Percentiles rank a stretch among this genome's conserved stretches.
These are phyloP conservation scores for Colletotrichum phormii DNA, from an alignment of 2,329 filamentous ascomycete genomes.

Conservation along the genomic window DNA sequence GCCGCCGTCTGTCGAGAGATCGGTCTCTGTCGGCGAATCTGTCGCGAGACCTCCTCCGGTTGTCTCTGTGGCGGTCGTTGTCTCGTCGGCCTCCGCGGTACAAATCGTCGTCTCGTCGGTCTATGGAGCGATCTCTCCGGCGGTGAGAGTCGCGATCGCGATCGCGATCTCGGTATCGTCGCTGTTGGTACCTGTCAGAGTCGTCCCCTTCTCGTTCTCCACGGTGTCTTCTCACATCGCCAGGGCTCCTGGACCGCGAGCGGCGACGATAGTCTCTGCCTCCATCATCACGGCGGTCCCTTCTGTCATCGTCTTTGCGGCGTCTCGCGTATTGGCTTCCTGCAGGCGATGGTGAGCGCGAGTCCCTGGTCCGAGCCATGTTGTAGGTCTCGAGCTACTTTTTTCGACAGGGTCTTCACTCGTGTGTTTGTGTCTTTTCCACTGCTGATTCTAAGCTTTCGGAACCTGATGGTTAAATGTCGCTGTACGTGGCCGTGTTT, in stretches of 20 bases:
- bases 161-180: slow-evolving; percentile 67
- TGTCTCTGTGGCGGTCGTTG: slow-evolving; percentile 59
- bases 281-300: slow-evolving; percentile 62
- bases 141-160: slow-evolving; percentile 68
- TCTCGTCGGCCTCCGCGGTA: slow-evolving; percentile 73
- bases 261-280: slow-evolving; percentile 65
- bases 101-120: slow-evolving; percentile 73
- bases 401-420: slow-evolving; percentile 31
- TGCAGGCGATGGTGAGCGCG: slow-evolving; percentile 93
- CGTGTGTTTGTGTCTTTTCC: slow-evolving; percentile 14
- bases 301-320: slow-evolving; percentile 72
- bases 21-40: slow-evolving; percentile 69
- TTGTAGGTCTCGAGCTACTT: slow-evolving; percentile 48
- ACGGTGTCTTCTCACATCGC: slow-evolving; percentile 63
- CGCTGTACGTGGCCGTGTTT: background rate
- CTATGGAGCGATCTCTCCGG: slow-evolving; percentile 77
- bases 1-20: slow-evolving; percentile 61
- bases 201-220: slow-evolving; percentile 40
- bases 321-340: slow-evolving; percentile 83
- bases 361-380: slow-evolving; percentile 75
- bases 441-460: slow-evolving; percentile 6
- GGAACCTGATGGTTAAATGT: background rate
- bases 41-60: slow-evolving; percentile 72
- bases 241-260: slow-evolving; percentile 70
- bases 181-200: slow-evolving; percentile 61